Conservation (phyloP, 129 eudicot species). For the Tanacetum coccineum region DNA sequence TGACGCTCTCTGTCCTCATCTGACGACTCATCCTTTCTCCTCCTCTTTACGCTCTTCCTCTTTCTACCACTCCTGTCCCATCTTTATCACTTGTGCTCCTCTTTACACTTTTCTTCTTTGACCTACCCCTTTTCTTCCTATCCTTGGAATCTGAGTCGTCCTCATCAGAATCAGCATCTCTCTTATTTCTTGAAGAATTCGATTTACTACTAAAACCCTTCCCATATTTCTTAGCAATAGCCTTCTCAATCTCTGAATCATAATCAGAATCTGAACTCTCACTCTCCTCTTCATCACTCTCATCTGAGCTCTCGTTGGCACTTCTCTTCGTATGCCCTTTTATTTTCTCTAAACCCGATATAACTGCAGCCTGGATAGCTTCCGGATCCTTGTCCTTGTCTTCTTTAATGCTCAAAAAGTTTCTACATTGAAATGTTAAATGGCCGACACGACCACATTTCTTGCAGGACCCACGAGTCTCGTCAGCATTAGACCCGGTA, state of each 20-base stretch:
- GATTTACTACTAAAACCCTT: conserved; percentile 36
- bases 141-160: conserved; percentile 47
- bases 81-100: conserved; percentile 39
- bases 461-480: conserved; percentile 92
- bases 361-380: conserved; percentile 61
- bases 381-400: conserved; percentile 61
- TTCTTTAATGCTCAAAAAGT: conserved; percentile 74
- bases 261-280: conserved; percentile 86
- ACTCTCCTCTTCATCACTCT: conserved; percentile 71
- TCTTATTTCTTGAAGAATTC: conserved; percentile 35
- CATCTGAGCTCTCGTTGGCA: conserved; percentile 46
- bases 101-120: conserved; percentile 59
- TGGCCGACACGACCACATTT: conserved; percentile 96
- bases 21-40: conserved; percentile 62
- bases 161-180: conserved; percentile 37
- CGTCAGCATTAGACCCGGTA: conserved; percentile 68
- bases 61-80: conserved; percentile 45
- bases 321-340: conserved; percentile 50
- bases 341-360: conserved; percentile 70
- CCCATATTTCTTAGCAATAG: conserved; percentile 56
- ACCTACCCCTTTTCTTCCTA: conserved; percentile 52
- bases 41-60: conserved; percentile 51
- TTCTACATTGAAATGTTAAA: conserved; percentile 79
- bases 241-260: conserved; percentile 83
- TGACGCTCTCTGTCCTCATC: conserved; percentile 58